These are phyloP conservation scores for Pholiota molesta DNA, from an alignment of 768 basidiomycete genomes.

Conservation along the genomic window DNA sequence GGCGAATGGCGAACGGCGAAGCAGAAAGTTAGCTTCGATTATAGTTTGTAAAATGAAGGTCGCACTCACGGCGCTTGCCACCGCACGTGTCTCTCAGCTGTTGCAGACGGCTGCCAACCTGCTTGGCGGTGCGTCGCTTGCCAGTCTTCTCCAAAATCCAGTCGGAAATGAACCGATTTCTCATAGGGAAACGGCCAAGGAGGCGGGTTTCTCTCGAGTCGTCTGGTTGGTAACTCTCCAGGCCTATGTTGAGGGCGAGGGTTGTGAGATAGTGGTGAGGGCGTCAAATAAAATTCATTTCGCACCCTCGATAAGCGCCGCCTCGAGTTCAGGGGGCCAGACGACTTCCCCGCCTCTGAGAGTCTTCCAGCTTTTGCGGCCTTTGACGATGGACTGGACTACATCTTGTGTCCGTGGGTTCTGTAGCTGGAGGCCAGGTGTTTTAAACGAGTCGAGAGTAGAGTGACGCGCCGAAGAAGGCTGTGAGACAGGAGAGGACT, in stretches of 20 bases:
- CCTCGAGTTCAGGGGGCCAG: slow-evolving; percentile 82
- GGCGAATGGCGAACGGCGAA: slow-evolving; percentile 10
- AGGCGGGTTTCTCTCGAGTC: slow-evolving; percentile 74
- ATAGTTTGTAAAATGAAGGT: slow-evolving; percentile 9
- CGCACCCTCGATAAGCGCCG: slow-evolving; percentile 73
- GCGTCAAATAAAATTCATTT: not conserved
- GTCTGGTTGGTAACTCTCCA: slow-evolving; percentile 70
- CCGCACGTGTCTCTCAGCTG: slow-evolving; percentile 76
- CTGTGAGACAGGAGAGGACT: slow-evolving; percentile 21
- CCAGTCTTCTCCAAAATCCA: slow-evolving; percentile 73
- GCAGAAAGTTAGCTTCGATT: slow-evolving; percentile 10
- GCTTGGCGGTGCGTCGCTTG: slow-evolving; percentile 72
- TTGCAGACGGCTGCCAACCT: slow-evolving; percentile 80
- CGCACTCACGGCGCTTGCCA: slow-evolving; percentile 65
- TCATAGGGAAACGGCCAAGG: slow-evolving; percentile 75
- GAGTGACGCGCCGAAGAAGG: slow-evolving; percentile 21
- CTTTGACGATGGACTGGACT: slow-evolving; percentile 66
- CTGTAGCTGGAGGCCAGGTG: slow-evolving; percentile 31
- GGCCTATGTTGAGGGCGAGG: slow-evolving; percentile 44
- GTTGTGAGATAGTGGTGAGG: not conserved
- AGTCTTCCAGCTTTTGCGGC: slow-evolving; percentile 78
- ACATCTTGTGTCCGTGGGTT: slow-evolving; percentile 54
- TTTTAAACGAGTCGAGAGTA: slow-evolving; percentile 26
- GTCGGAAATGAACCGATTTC: slow-evolving; percentile 81
- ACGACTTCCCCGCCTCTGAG: slow-evolving; percentile 73